Evolutionary conservation across 495 filamentous ascomycete genomes (phyloP), one percentile per base, ranked within the genome.

Genomic region (Penicillium mononematosum): DNA sequence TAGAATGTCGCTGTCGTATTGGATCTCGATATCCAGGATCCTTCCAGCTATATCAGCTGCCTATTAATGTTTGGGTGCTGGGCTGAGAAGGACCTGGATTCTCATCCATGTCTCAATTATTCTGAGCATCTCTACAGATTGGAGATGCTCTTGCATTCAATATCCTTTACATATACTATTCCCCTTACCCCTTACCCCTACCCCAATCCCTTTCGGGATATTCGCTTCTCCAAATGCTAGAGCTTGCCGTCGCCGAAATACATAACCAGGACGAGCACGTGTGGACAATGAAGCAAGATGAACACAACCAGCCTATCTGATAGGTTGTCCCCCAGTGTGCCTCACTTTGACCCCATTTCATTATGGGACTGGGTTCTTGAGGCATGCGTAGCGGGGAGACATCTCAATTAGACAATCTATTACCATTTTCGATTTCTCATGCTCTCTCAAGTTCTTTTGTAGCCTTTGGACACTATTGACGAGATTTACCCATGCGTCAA

Each of bases 231-330:
- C 75, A 78, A 75, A 75, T 77, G 83, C 83, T 86, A 86, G 83
- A 86, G 81, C 83, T 81, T 73, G 78, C 74, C 83, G 77, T 82
- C 81, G 73, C 64, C 80, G 75, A 76, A 74, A 75, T 75, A 61
- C 53, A 68, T 60, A 64, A 73, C 75, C 71, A 83, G 81, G 81
- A 77, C 74, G 77, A 63, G 78, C 76, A 74, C 79, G 83, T 84
- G 83, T 86, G 80, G 82, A 86, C 77, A 81, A 71, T 73, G 83
- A 84, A 85, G 83, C 83, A 73, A 86, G 75, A 86, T 73, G 69
- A 71, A 84, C 63, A 72, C 20, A 59, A 54, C 36, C 58, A 39
- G 64, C 56, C 48, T 52, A 55, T 66, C 47, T 53, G 59, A 65
- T 56, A 59, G 54, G 63, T 65, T 62, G 56, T 76, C 75, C 76